Conservation (phyloP, 768 basidiomycete species). For the Tephrocybe sp. region DNA sequence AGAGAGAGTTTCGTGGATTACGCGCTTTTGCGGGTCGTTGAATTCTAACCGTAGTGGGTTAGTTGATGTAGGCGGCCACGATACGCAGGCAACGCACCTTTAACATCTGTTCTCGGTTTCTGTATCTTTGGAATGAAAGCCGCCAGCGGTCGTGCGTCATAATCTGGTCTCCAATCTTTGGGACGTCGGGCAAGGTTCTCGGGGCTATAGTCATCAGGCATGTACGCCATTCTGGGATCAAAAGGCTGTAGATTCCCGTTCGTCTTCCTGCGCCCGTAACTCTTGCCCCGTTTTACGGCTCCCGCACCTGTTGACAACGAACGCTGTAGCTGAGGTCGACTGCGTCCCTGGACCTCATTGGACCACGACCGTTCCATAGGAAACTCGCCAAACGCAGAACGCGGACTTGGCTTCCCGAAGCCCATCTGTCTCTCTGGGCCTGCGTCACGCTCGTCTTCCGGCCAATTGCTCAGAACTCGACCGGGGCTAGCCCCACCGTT, state of each 20-base stretch:
- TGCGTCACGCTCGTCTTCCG: too few relatives aligned
- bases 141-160: slow-evolving; percentile 23
- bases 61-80: not conserved
- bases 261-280: not conserved
- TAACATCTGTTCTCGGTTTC: slow-evolving; percentile 28
- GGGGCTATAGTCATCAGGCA: slow-evolving; percentile 23
- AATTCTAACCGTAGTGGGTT: slow-evolving; percentile 20
- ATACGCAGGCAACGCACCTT: slow-evolving; percentile 22
- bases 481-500: not conserved
- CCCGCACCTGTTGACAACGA: slow-evolving; percentile 7
- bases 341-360: slow-evolving; percentile 1
- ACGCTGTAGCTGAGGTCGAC: slow-evolving; percentile 14
- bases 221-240: slow-evolving; percentile 16
- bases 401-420: slow-evolving; percentile 10
- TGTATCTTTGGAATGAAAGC: slow-evolving; percentile 25
- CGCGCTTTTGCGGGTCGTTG: slow-evolving; percentile 27
- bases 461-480: not conserved
- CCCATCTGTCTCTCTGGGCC: not conserved
- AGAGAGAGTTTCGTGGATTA: slow-evolving; percentile 26
- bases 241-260: slow-evolving; percentile 14
- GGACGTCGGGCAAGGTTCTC: slow-evolving; percentile 37
- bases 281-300: slow-evolving; percentile 1
- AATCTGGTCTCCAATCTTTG: slow-evolving; percentile 43
- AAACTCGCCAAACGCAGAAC: slow-evolving; percentile 1
- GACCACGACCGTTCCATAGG: slow-evolving; percentile 19